A percentile compares a stretch with the other conserved stretches of the same genome.
Conservation (phyloP, 805 yeast species). For the Wickerhamiella shivajii region DNA sequence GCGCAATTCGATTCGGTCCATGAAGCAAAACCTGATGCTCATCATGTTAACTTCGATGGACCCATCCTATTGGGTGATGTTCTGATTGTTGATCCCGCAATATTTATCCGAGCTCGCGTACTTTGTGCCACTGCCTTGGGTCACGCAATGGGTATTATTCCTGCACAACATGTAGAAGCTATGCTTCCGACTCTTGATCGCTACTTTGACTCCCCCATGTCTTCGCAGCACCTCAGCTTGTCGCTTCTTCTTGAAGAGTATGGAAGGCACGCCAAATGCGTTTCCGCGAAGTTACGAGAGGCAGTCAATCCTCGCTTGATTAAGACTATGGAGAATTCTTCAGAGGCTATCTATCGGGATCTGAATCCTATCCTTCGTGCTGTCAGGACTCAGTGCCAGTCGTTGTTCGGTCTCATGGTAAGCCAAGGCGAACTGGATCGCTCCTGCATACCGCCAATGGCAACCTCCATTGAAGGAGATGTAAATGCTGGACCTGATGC, state of each 20-base stretch:
- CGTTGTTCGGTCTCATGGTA: conserved; percentile 61
- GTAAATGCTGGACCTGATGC: conserved; percentile 89
- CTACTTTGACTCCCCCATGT: conserved; percentile 45
- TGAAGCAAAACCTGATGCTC: conserved; percentile 12
- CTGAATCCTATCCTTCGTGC: conserved; percentile 74
- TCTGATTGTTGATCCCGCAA: conserved; percentile 62
- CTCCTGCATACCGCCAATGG: conserved; percentile 61
- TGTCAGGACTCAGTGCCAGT: conserved; percentile 75
- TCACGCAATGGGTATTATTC: conserved; percentile 21
- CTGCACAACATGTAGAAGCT: not conserved
- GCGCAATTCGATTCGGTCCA: conserved; percentile 22
- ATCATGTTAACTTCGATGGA: conserved; percentile 69
- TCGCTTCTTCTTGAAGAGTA: conserved; percentile 60
- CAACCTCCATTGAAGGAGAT: conserved; percentile 89
- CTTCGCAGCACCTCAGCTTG: conserved; percentile 66
- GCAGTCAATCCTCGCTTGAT: conserved; percentile 3
- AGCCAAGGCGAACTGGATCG: conserved; percentile 62
- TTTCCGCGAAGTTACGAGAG: not conserved
- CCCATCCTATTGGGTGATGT: conserved; percentile 89
- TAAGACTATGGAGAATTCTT: conserved; percentile 17
- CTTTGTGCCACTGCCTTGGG: conserved; percentile 71
- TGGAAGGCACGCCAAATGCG: conserved; percentile 14
- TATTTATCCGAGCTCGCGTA: conserved; percentile 58
- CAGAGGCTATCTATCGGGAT: conserved; percentile 42
- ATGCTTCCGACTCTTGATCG: conserved; percentile 16